Evolutionary conservation across 305 asterid genomes (phyloP).

Genomic region (Withania somnifera): DNA sequence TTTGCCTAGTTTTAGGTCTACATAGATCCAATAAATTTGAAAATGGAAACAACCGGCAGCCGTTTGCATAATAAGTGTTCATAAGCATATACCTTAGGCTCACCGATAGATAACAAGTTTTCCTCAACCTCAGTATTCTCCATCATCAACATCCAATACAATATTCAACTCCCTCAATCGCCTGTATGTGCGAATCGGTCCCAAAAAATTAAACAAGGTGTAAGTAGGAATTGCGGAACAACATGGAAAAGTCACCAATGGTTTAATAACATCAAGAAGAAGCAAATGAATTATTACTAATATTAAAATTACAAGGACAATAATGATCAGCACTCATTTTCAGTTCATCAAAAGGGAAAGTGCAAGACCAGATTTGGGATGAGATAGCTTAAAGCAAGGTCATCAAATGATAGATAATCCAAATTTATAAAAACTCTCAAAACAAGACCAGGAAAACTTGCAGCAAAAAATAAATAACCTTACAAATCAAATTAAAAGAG

Average conservation of each 20-base stretch:
- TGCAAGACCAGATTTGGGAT: background rate
- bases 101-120: constrained; percentile 63
- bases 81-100: constrained; percentile 78
- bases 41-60: background rate
- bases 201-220: no score
- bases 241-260: no score
- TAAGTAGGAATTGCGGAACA: no score
- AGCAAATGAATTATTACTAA: background rate
- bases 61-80: background rate
- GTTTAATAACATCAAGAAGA: no score
- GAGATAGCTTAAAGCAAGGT: no score
- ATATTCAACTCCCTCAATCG: constrained; percentile 7
- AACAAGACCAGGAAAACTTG: no score
- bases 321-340: background rate
- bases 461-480: no score
- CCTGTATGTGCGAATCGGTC: no score
- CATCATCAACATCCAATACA: constrained; percentile 31
- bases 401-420: background rate
- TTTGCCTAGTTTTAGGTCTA: background rate
- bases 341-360: background rate
- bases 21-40: background rate
- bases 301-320: background rate
- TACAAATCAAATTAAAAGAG: background rate
- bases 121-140: constrained; percentile 77
- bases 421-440: no score